Conservation (phyloP, 1,139 yeast species). For the Blastobotrys capitulatus region DNA sequence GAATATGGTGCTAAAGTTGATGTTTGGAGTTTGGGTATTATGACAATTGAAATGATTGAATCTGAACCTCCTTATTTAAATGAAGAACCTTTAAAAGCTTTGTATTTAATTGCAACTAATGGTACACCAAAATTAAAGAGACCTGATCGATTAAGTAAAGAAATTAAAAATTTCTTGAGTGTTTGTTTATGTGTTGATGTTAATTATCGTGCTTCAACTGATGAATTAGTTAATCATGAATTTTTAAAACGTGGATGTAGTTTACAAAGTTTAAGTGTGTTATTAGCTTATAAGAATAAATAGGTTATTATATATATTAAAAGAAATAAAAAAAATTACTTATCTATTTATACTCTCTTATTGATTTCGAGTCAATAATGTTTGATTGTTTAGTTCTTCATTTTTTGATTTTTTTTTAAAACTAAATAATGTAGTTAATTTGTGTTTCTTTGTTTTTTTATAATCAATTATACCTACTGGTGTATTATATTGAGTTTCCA, state of each 20-base stretch:
- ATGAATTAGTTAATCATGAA: conserved; percentile 75
- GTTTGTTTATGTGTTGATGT: conserved; percentile 96
- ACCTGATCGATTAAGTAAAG: conserved; percentile 72
- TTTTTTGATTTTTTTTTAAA: too few species aligned
- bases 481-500: too few species aligned
- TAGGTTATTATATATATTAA: background rate
- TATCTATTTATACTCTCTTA: background rate
- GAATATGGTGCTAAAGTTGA: conserved; percentile 97
- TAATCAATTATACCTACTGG: too few species aligned
- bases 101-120: conserved; percentile 88
- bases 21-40: conserved; percentile 96
- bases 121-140: conserved; percentile 94
- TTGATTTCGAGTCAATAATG: background rate
- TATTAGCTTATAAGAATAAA: conserved; percentile 59
- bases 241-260: conserved; percentile 73
- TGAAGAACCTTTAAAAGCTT: conserved; percentile 88
- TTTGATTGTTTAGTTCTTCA: too few species aligned
- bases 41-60: conserved; percentile 98
- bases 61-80: conserved; percentile 97
- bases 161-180: conserved; percentile 80
- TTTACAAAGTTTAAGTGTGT: conserved; percentile 58
- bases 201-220: conserved; percentile 83
- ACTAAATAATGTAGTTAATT: too few species aligned
- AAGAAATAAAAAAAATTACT: background rate
- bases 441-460: too few species aligned